Evolutionary conservation across 805 yeast species (phyloP).

Genomic region (Nakazawaea populi): DNA sequence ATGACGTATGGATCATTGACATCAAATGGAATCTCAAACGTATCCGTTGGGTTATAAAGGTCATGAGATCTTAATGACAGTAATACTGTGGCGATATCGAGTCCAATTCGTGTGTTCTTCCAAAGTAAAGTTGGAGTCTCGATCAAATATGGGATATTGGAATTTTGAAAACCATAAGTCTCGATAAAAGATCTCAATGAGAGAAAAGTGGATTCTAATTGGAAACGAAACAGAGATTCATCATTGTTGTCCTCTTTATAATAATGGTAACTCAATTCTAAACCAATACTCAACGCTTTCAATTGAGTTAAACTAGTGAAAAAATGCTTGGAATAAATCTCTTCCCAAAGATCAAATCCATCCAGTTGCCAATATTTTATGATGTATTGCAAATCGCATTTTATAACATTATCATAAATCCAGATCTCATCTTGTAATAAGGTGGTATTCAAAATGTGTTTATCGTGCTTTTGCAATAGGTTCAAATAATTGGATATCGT

Average conservation of each 20-base stretch:
- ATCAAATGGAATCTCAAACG: constrained; percentile 52
- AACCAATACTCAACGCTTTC: constrained; percentile 58
- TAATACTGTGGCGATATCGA: constrained; percentile 71
- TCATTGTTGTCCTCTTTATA: constrained; percentile 14
- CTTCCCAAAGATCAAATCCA: constrained; percentile 96
- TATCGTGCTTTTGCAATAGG: constrained; percentile 28
- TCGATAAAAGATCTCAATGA: constrained; percentile 33
- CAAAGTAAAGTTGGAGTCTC: constrained; percentile 54
- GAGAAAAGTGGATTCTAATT: constrained; percentile 25
- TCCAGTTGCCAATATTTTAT: constrained; percentile 50
- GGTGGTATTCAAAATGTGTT: constrained; percentile 19
- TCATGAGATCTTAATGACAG: constrained; percentile 42
- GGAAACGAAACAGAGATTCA: constrained; percentile 19
- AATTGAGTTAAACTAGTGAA: constrained; percentile 76
- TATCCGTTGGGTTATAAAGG: constrained; percentile 25
- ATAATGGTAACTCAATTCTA: constrained; percentile 28
- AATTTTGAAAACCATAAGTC: constrained; percentile 33
- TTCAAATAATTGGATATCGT: constrained; percentile 54
- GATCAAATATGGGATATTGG: constrained; percentile 47
- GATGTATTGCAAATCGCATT: constrained; percentile 67
- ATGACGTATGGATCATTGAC: constrained; percentile 51
- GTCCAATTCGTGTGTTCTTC: constrained; percentile 51
- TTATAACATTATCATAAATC: constrained; percentile 29
- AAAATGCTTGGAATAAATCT: constrained; percentile 66
- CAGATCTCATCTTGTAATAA: constrained; percentile 20